Conservation (phyloP, 129 eudicot species). For the Apium graveolens region DNA sequence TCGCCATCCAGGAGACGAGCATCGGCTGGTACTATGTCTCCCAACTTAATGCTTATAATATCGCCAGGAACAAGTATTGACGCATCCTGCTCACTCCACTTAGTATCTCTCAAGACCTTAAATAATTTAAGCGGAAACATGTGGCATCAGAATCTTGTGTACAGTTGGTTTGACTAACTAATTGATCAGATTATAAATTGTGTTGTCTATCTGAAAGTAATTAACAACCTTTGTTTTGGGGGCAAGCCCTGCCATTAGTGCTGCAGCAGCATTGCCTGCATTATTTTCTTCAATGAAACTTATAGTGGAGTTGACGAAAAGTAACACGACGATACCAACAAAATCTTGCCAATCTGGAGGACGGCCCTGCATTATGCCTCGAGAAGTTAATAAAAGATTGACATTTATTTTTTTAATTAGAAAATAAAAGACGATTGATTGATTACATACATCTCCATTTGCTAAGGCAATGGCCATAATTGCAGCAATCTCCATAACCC, state of each 20-base stretch:
- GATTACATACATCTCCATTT: slow-evolving; percentile 60
- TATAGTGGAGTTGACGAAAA: slow-evolving; percentile 77
- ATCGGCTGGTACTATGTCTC: slow-evolving; percentile 87
- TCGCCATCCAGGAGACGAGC: slow-evolving; percentile 86
- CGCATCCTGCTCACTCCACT: slow-evolving; percentile 74
- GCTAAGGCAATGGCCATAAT: slow-evolving; percentile 82
- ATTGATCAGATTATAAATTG: too few relatives aligned
- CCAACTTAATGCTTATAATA: slow-evolving; percentile 67
- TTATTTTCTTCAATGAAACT: slow-evolving; percentile 86
- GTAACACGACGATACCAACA: slow-evolving; percentile 58
- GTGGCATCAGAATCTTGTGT: neutral
- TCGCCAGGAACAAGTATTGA: slow-evolving; percentile 71
- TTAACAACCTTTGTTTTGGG: slow-evolving; percentile 64
- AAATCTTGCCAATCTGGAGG: slow-evolving; percentile 98
- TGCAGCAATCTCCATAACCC: slow-evolving; percentile 94
- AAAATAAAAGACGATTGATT: slow-evolving; percentile 9
- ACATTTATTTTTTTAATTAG: neutral
- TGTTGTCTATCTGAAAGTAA: neutral
- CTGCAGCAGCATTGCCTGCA: slow-evolving; percentile 90
- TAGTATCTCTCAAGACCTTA: slow-evolving; percentile 68
- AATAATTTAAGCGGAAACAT: neutral
- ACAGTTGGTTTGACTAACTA: too few relatives aligned
- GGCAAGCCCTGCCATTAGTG: slow-evolving; percentile 94
- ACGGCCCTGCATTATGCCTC: slow-evolving; percentile 44
- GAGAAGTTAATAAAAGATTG: neutral